phyloP scores from a whole-genome alignment of 176 grass and related monocot species.

The Hordeum marinum region DNA sequence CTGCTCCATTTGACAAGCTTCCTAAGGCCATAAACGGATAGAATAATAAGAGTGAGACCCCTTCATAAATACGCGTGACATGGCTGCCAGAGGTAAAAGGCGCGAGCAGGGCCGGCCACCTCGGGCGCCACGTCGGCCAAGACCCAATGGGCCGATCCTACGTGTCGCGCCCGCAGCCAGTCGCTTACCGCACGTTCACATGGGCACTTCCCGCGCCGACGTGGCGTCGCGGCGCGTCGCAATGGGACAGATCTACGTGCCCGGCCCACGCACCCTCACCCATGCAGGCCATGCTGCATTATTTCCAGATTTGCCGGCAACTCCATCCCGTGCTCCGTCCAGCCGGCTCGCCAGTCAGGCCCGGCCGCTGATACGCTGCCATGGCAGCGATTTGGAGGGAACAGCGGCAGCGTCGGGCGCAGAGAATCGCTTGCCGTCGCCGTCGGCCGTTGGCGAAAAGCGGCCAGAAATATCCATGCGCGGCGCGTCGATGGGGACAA shows the following conservation, averaged over 20 bases:
- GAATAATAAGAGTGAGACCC: no score
- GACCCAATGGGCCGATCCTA: slow-evolving; percentile 26
- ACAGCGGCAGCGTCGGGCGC: fast-evolving
- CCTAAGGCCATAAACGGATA: no score
- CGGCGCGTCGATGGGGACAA: background rate
- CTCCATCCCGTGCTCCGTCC: background rate
- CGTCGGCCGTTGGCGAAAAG: background rate
- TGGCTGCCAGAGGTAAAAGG: background rate
- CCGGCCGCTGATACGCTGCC: background rate
- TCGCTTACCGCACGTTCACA: slow-evolving; percentile 40
- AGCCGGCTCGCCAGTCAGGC: no score
- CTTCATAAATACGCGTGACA: background rate
- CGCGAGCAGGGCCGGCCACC: background rate
- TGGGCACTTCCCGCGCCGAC: slow-evolving; percentile 17
- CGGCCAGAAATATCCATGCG: slow-evolving; percentile 17
- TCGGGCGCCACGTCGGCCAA: background rate
- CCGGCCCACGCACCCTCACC: background rate
- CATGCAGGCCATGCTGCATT: slow-evolving; percentile 51
- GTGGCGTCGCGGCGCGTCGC: background rate
- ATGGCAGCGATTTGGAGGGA: background rate
- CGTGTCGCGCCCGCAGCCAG: slow-evolving; percentile 20
- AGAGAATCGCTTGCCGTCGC: background rate
- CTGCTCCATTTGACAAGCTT: no score
- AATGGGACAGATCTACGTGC: slow-evolving; percentile 40
- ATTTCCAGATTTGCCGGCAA: slow-evolving; percentile 15